phyloP scores from a whole-genome alignment of 2,329 filamentous ascomycete species.

The Penicillium nordicum region DNA sequence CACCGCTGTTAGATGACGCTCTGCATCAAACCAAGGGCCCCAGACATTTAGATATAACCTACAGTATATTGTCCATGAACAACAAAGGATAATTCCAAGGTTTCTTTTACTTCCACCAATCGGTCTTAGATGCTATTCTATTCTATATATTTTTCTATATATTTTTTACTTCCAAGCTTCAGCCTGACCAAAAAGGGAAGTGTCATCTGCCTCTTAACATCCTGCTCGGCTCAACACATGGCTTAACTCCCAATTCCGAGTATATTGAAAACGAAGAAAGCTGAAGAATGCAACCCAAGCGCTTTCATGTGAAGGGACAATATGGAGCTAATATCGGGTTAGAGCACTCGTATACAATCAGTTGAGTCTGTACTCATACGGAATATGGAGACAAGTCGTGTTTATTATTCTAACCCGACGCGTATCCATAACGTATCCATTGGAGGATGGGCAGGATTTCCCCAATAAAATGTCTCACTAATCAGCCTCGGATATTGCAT shows the following conservation, averaged over 20 bases:
- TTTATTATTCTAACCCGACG: background rate
- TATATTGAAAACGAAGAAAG: background rate
- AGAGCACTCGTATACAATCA: background rate
- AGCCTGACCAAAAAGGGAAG: background rate
- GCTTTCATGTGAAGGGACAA: background rate
- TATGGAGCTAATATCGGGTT: background rate
- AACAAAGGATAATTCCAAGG: too few relatives aligned
- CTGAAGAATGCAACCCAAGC: background rate
- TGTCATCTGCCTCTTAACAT: constrained; percentile 6
- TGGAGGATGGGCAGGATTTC: background rate
- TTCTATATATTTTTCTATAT: too few relatives aligned
- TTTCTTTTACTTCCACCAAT: background rate
- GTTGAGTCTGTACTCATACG: background rate
- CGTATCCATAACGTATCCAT: background rate
- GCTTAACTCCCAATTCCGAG: background rate
- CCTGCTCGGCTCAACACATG: background rate
- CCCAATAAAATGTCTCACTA: background rate
- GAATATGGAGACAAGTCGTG: background rate
- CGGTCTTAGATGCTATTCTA: background rate
- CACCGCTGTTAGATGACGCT: background rate
- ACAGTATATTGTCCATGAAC: background rate
- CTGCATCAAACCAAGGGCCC: background rate
- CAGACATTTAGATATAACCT: background rate
- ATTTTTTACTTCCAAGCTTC: background rate
- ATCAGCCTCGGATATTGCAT: background rate